Base-by-base conservation (phyloP, 306 rosid species). In the Dalbergia cochinchinensis region DNA sequence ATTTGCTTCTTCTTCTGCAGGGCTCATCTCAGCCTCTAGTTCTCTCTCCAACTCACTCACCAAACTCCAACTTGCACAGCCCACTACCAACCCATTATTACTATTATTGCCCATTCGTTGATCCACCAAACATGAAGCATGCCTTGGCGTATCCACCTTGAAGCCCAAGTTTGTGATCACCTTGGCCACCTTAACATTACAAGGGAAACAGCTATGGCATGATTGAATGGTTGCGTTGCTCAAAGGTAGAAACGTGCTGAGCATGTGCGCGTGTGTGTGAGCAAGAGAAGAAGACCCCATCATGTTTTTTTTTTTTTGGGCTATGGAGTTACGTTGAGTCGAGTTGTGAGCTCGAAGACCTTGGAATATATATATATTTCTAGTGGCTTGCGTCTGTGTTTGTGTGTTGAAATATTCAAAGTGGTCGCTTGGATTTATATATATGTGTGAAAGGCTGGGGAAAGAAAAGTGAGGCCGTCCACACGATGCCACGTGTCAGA, bases 1-100 rank as follows among this genome's bases (percentile, higher is more conserved):
- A 44, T 15, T 83, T 37, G 75, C 84, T 11, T 79, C 55, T 34
- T 26, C 31, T 1, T 26, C 31, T 1, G 31, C 31, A 26, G 50
- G 15, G n/a, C 33, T 69, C 79, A 88, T 77, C 84, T 87, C 94
- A 10, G 61, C 87, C 66, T 86, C 91, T 42, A 87, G 1, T 65
- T 91, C 88, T 48, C 45, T 61, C 78, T 87, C 90, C 79, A 81
- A 50, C 78, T 88, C 88, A 64, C 45, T 54, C 69, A 14, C 71
- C 62, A 71, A 14, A 71, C 81, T 79, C 80, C 82, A 19, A 16
- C 73, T 86, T 12, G 81, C 83, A 62, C 87, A 87, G 7, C 70
- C 63, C 68, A 72, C 83, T 1, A 75, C 76, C 26, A 74, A 42
- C 6, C 50, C 82, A 35, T 58, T 20, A 18, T 4, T 8, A 26